Evolutionary conservation across 2,329 filamentous ascomycete genomes (phyloP), one percentile per base, ranked within the genome.

Genomic region (Cytospora piceicola): DNA sequence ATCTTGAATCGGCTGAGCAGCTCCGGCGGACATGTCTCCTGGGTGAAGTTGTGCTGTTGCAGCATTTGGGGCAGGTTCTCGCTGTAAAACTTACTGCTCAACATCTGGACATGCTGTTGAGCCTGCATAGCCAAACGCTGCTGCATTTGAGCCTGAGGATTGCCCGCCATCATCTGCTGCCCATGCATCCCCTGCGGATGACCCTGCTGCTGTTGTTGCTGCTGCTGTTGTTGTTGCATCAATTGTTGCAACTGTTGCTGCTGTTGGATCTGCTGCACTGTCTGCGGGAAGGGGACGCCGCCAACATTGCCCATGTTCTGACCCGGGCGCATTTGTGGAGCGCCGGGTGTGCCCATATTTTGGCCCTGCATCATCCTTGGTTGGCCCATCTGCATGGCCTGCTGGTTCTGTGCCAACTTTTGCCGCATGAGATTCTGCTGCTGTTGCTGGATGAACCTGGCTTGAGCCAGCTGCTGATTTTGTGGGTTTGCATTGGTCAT

Each of bases 1-100:
- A 75, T 71, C 72, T 82, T 84, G 32, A 85, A 79, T 36, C 77
- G 78, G 0, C 82, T 78, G 32, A 81, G 64, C 1, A 77, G 61
- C 0, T 86, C 83, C 0, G 70, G 75, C 0, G 85, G 84, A 4
- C 86, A 80, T 34, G 79, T 78, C 27, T 81, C 78, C 5, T 73
- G 64, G 1, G 70, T 64, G 0, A 79, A 77, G 14, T 81, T 81
- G 63, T 75, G 82, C 22, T 78, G 79, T 1, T 71, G 70, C 0
- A 74, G 73, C 3, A 80, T 66, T 0, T 64, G 58, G 0, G 64
- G 70, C 11, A 86, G 68, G 61, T 80, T 73, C 59, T 76, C 77
- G 14, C 74, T 67, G 56, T 80, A 85, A 0, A 85, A 65, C 3
- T 71, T 67, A 22, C 30, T 51, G 9, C 68, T 68, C 24, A 67